These are phyloP conservation scores for Pseudovirgaria hyperparasitica DNA, from an alignment of 2,329 filamentous ascomycete species.

Conservation along the genomic window DNA sequence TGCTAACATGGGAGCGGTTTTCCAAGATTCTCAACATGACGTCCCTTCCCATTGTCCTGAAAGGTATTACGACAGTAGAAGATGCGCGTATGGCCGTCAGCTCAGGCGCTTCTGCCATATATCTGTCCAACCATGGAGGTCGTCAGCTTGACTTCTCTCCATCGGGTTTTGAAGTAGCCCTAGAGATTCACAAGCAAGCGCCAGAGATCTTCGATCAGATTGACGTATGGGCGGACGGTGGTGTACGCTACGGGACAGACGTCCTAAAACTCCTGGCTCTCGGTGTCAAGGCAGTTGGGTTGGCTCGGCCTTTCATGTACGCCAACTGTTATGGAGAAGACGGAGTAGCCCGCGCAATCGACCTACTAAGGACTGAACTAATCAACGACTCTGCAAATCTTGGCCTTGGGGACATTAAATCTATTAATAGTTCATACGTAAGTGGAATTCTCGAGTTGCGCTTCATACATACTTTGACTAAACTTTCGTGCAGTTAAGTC, in stretches of 20 bases:
- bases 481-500: no score
- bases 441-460: no score
- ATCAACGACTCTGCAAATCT: conserved; percentile 21
- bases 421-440: conserved; percentile 14
- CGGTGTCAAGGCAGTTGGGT: conserved; percentile 28
- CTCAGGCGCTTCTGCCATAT: conserved; percentile 24
- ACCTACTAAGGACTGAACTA: conserved; percentile 40
- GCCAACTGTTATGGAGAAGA: conserved; percentile 44
- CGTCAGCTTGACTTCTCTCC: conserved; percentile 37
- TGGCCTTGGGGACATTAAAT: conserved; percentile 16
- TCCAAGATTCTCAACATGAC: conserved; percentile 24
- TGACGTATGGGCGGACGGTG: conserved; percentile 28
- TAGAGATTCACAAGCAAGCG: conserved; percentile 52
- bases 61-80: conserved; percentile 28
- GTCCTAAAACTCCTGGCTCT: conserved; percentile 25
- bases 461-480: no score
- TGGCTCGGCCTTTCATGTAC: conserved; percentile 40
- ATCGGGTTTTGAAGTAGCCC: conserved; percentile 60
- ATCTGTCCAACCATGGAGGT: conserved; percentile 30
- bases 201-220: conserved; percentile 26
- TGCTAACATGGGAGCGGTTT: conserved; percentile 21
- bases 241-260: conserved; percentile 27
- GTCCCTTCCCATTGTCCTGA: conserved; percentile 24
- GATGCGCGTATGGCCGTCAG: conserved; percentile 24
- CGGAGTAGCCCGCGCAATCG: conserved; percentile 45